Conservation (phyloP, 1,284 basidiomycete genomes). For the Anthracocystis setariae region DNA sequence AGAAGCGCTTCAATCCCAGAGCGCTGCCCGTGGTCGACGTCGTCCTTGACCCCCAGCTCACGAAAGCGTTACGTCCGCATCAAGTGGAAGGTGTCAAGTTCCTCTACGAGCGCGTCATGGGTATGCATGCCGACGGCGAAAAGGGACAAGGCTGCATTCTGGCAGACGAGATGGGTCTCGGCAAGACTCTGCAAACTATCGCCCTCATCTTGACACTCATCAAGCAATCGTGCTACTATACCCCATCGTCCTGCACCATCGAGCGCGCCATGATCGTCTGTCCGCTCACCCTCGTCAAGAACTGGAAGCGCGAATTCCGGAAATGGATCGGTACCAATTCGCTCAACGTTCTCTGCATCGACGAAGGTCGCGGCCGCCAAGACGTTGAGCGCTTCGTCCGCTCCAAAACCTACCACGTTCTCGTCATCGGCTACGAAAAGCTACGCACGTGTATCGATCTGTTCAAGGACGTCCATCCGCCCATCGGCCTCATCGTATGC, state of each 20-base stretch:
- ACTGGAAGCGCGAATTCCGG: conserved; percentile 94
- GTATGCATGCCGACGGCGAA: conserved; percentile 87
- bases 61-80: conserved; percentile 91
- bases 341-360: conserved; percentile 81
- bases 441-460: conserved; percentile 71
- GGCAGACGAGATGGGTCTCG: conserved; percentile 94
- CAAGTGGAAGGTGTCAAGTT: conserved; percentile 99
- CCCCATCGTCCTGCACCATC: conserved; percentile 50
- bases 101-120: conserved; percentile 92
- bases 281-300: conserved; percentile 91
- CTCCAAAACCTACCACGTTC: conserved; percentile 76
- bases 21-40: conserved; percentile 71
- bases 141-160: conserved; percentile 86
- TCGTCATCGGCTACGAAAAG: conserved; percentile 95
- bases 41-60: conserved; percentile 89
- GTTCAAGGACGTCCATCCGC: conserved; percentile 71
- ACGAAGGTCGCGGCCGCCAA: conserved; percentile 67
- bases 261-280: conserved; percentile 77
- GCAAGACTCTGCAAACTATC: conserved; percentile 65
- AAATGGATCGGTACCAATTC: conserved; percentile 84
- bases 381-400: conserved; percentile 58
- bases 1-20: conserved; percentile 77
- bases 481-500: conserved; percentile 91
- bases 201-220: conserved; percentile 61
- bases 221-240: conserved; percentile 63